Base-by-base conservation (phyloP, 164 flowering plant species). In the Chloranthus sessilifolius region DNA sequence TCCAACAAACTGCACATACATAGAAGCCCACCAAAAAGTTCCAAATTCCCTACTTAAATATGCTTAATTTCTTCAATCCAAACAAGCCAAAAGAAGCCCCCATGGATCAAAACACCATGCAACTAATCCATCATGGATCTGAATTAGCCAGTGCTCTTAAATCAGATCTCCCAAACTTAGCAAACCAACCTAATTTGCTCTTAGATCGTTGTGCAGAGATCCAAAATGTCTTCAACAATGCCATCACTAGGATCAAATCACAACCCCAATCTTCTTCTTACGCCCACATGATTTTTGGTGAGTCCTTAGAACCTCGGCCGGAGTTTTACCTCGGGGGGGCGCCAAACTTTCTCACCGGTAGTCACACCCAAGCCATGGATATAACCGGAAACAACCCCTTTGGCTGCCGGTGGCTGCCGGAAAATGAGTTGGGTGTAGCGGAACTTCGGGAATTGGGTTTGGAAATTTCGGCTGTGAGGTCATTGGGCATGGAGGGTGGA, bases 111-210 rank as follows among this genome's bases (percentile, higher is more conserved):
- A 71, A 73, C 38, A 44, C 46, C 12, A 48, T 66, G 23, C 19
- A 69, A 16, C 23, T 64, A 22, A 51, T 81, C 43, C 30, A 64
- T 12, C 61, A 59, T 10, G 91, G 86, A 0, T 76, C 81, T 42
- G 57, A 50, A 20, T 53, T 73, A 22, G 82, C 74, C 0, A 68
- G 63, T 53, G 66, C 72, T 3, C 73, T 86, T 3, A 80, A 83
- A 66, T 45, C 55, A 12, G 65, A 56, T 54, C 63, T 77, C 29
- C 57, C 49, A 4, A 57, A 55, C 58, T 26, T 66, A 11, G 60
- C 60, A 5, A 63, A 59, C 56, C 70, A 70, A 2, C 71, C 80
- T 1, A 34, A 43, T 7, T 0, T 38, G 35, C 65, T 80, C 14
- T 35, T 60, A 1, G 54, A 14, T 0, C 45, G 61, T 0, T 76